These are phyloP conservation scores for Pouteria glomerata DNA, from an alignment of 148 eudicot genomes.

Conservation along the genomic window DNA sequence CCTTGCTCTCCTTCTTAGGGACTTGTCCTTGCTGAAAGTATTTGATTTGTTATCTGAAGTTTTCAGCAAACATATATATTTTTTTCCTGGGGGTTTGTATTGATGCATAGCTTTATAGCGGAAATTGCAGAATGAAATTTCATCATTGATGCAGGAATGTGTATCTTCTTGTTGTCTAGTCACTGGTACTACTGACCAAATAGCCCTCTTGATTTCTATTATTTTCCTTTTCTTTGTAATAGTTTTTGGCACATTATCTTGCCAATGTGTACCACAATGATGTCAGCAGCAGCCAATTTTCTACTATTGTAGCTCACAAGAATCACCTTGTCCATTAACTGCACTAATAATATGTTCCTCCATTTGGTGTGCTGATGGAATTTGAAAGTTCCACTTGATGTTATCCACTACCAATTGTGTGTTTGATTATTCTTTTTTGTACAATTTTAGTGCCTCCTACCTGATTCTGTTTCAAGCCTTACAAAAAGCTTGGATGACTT, in stretches of 20 bases:
- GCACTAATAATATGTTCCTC: neutral
- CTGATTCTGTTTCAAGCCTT: neutral
- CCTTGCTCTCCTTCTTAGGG: neutral
- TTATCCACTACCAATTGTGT: neutral
- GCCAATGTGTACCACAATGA: neutral
- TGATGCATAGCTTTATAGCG: neutral
- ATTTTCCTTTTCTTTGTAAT: neutral
- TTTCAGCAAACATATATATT: neutral
- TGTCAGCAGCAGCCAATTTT: neutral
- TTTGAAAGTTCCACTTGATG: neutral
- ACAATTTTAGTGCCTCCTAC: neutral
- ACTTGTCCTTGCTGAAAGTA: neutral
- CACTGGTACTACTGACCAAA: neutral
- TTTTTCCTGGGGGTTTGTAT: neutral
- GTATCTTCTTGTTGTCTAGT: neutral
- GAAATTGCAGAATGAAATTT: neutral
- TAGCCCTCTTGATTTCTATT: neutral
- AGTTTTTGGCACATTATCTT: neutral
- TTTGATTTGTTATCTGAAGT: neutral
- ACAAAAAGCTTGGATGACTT: neutral
- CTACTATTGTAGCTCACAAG: neutral
- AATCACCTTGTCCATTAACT: neutral
- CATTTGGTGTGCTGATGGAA: neutral
- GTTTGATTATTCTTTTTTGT: neutral
- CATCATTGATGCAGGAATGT: neutral